Evolutionary conservation across 257 asterid species (phyloP).

Genomic region (Misopates orontium): DNA sequence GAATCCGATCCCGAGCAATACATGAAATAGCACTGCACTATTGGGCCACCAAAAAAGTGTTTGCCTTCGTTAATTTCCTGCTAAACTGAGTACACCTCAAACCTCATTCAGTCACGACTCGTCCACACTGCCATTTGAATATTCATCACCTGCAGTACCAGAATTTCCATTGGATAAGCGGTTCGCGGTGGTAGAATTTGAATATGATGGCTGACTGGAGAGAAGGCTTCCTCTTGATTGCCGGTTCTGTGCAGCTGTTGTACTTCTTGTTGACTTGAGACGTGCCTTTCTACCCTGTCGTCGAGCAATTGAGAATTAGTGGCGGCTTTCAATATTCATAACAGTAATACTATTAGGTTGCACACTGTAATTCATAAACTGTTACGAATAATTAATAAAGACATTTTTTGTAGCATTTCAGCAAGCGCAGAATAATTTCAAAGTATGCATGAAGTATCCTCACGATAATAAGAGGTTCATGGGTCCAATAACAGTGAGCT

Average conservation of each 20-base stretch:
- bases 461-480: no score
- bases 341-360: background rate
- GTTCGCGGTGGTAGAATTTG: conserved; percentile 45
- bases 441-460: no score
- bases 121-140: conserved; percentile 53
- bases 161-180: conserved; percentile 55
- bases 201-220: conserved; percentile 42
- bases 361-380: background rate
- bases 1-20: background rate
- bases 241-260: conserved; percentile 75
- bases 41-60: background rate
- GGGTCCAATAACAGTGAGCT: no score
- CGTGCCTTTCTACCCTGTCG: conserved; percentile 97
- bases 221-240: conserved; percentile 55
- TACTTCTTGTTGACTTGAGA: conserved; percentile 80
- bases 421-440: background rate
- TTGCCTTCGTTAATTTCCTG: background rate
- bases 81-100: background rate
- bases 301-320: conserved; percentile 10
- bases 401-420: no score
- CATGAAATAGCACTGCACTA: background rate
- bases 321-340: background rate
- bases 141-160: conserved; percentile 54
- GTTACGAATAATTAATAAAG: no score
- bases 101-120: conserved; percentile 36